A percentile compares a stretch with the other conserved stretches of the same genome.
Evolutionary conservation across 352 stramenopile species (phyloP).

Genomic region (Globisporangium irregulare): DNA sequence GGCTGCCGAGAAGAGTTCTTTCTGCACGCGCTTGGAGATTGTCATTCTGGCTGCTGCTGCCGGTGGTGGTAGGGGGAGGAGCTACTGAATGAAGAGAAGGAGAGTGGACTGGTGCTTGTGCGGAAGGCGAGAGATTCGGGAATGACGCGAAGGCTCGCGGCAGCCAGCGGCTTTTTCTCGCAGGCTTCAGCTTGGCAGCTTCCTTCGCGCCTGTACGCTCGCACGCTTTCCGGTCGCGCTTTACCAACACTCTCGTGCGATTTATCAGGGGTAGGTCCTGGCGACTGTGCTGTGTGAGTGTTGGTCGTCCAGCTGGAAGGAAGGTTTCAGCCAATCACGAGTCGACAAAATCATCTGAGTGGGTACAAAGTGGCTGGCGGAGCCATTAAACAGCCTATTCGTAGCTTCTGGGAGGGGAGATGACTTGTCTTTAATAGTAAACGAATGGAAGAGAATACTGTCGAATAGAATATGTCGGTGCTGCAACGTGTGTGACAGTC

Average conservation of each 20-base stretch:
- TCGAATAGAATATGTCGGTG: background rate
- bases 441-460: background rate
- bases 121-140: constrained; percentile 8
- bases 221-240: background rate
- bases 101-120: background rate
- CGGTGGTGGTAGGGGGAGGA: background rate
- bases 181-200: background rate
- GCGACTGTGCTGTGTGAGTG: constrained; percentile 9
- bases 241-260: constrained; percentile 11
- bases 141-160: constrained; percentile 1
- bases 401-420: background rate
- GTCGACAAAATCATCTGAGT: constrained; percentile 8
- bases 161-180: background rate
- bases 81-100: background rate
- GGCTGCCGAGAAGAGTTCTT: constrained; percentile 44
- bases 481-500: constrained; percentile 10
- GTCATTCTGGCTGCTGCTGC: constrained; percentile 28
- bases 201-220: background rate
- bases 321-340: constrained; percentile 13
- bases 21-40: constrained; percentile 59
- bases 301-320: background rate
- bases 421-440: background rate
- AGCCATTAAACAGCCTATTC: constrained; percentile 3
- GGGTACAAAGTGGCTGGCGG: constrained; percentile 7
- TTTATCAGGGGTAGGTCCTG: background rate